These are phyloP conservation scores for Colletotrichum sp. DNA, from an alignment of 2,329 filamentous ascomycete genomes.

Conservation along the genomic window DNA sequence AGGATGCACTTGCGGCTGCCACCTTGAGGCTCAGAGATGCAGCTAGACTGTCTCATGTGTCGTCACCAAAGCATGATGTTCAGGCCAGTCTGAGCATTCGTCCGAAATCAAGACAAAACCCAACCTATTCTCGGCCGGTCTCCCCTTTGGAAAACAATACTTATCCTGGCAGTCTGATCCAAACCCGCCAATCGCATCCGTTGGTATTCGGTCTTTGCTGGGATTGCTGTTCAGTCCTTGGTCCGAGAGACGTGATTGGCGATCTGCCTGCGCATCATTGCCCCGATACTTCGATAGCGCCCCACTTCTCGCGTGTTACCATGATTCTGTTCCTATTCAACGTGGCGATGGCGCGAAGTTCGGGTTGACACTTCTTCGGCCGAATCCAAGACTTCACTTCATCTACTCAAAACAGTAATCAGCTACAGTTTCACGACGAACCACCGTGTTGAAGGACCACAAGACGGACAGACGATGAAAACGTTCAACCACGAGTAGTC, in stretches of 20 bases:
- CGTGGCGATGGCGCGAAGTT: neutral
- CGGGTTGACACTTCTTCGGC: neutral
- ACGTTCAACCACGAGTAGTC: neutral
- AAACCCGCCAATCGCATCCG: constrained; percentile 10
- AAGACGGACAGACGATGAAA: neutral
- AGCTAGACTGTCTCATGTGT: neutral
- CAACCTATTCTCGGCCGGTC: neutral
- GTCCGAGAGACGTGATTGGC: neutral
- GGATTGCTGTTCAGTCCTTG: neutral
- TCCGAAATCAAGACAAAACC: neutral
- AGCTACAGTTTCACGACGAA: neutral
- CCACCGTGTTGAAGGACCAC: neutral
- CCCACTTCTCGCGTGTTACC: neutral
- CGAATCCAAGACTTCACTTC: neutral
- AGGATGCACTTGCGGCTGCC: neutral
- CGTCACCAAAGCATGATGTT: neutral
- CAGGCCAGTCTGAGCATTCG: neutral
- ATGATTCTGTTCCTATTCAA: neutral
- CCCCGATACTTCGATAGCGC: neutral
- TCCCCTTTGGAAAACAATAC: neutral
- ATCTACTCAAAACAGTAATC: neutral
- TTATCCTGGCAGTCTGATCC: neutral
- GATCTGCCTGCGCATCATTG: neutral
- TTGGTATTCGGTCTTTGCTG: neutral
- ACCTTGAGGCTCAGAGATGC: neutral